phyloP scores from a whole-genome alignment of 2,329 filamentous ascomycete genomes.

The Geosmithia flava region DNA sequence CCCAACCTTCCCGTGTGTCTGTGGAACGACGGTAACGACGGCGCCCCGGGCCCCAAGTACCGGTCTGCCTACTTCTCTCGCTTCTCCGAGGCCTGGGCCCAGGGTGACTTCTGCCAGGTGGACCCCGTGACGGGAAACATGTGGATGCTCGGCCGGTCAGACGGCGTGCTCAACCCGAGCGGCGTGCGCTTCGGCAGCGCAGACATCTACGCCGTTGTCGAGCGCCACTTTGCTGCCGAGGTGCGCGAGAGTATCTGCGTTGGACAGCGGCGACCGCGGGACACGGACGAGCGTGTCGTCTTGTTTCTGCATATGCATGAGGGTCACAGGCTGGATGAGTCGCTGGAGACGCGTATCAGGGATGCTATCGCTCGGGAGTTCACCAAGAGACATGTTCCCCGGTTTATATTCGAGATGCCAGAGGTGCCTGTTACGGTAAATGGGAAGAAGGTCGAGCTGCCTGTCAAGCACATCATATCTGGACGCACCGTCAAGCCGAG shows the following conservation, averaged over 20 bases:
- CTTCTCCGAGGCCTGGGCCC: slow-evolving; percentile 62
- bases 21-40: slow-evolving; percentile 37
- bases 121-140: slow-evolving; percentile 56
- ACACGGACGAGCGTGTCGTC: slow-evolving; percentile 41
- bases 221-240: slow-evolving; percentile 47
- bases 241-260: slow-evolving; percentile 69
- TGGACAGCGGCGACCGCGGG: slow-evolving; percentile 54
- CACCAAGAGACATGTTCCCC: slow-evolving; percentile 65
- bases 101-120: slow-evolving; percentile 66
- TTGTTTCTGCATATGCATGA: slow-evolving; percentile 44
- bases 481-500: slow-evolving; percentile 63
- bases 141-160: slow-evolving; percentile 56
- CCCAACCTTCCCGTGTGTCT: slow-evolving; percentile 64
- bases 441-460: slow-evolving; percentile 74
- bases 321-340: slow-evolving; percentile 39
- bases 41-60: slow-evolving; percentile 43
- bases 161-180: slow-evolving; percentile 69
- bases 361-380: slow-evolving; percentile 51
- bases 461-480: slow-evolving; percentile 74
- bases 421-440: slow-evolving; percentile 78
- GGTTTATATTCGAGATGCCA: slow-evolving; percentile 65
- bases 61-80: slow-evolving; percentile 48
- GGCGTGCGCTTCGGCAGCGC: slow-evolving; percentile 70
- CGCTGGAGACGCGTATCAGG: slow-evolving; percentile 47
- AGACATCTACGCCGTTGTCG: slow-evolving; percentile 67